Evolutionary conservation across 768 basidiomycete species (phyloP), one percentile per base, ranked within the genome.

Genomic region (Podaxis carcinomalis): DNA sequence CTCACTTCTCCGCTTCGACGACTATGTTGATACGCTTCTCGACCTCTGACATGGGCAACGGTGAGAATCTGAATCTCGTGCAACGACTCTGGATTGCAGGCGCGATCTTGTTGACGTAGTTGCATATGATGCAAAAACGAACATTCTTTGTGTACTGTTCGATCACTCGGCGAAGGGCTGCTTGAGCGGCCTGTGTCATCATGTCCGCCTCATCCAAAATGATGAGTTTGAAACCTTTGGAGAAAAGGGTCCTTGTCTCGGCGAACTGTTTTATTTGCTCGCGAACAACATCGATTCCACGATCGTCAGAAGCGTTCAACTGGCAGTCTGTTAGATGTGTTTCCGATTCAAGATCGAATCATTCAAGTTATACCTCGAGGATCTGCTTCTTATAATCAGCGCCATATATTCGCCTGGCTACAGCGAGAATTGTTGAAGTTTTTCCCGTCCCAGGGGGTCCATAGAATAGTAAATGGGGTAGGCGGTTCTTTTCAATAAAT

Each of bases 131-230:
- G 76, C 97, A 99, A 74, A 99, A 99, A 40, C 97, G 88, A 66
- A 98, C 97, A 69, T 98, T 98, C 75, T 90, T 93, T 19, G 97
- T 99, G 74, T 97, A 98, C 65, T 97, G 95, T 74, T 99, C 97
- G 66, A 99, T 98, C 37, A 98, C 90, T 68, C 97, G 90, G 28
- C 97, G 90, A 32, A 99, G 84, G 25, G 97, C 97, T 2, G 95
- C 92, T 70, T 99, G 97, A 1, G 97, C 97, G 59, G 92, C 90
- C 64, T 94, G 89, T 0, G 97, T 99, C 97, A 99, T 99, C 96
- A 97, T 97, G 79, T 99, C 97, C n/a, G 97, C 97, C 74, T 99
- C 97, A 67, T 99, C 97, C 36, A 99, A 85, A 63, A 99, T 88
- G 73, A 99, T 96, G 71, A 99, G 88, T 69, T 98, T 99, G 84